Base-by-base conservation (phyloP, 2,329 filamentous ascomycete genomes). In the Thielaviopsis populi region DNA sequence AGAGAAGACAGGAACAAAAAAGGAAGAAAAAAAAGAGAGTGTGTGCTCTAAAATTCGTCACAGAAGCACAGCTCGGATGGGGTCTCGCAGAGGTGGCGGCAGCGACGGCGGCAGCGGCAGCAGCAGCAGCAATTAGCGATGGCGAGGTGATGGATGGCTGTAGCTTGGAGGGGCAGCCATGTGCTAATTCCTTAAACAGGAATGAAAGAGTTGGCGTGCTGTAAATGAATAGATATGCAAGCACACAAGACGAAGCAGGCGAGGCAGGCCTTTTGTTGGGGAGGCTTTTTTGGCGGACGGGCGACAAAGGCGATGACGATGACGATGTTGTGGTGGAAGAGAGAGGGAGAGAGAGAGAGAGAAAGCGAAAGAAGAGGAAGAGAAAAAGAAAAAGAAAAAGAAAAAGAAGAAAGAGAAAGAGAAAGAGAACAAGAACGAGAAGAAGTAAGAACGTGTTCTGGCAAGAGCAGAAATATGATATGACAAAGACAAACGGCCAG, bases 391-490 rank as follows among this genome's bases (percentile, higher is more conserved):
- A 8, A 37, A 46, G 19, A 63, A 33, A 22, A 24, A 48, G 8
- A 48, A 40, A 19, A 48, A 33, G 15, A 48, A 37, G 33, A 13
- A 48, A 19, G 8, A 10, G 19, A 24, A 42, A 24, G 30, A 24
- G 46, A 15, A 17, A 48, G 11, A 19, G 19, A 58, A 58, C 33
- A 41, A 15, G 10, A 46, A 63, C 24, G 22, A 63, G 8, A 58
- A 56, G 2, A 33, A 33, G 24, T 40, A 41, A 19, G 24, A 43
- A 24, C 24, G 53, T n/a, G 13, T 30, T 15, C 53, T 4, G 17
- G 53, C 53, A 56, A 56, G 30, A 37, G n/a, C 19, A 33, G 27
- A 56, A 56, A 56, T 61, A 61, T 61, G 22, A n/a, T 48, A 61
- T 50, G 46, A 59, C 19, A 40, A 60, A 27, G 37, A 60, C 58